Evolutionary conservation across 1,284 basidiomycete genomes (phyloP), one percentile per base, ranked within the genome.

Genomic region (Rhodotorula sp.): DNA sequence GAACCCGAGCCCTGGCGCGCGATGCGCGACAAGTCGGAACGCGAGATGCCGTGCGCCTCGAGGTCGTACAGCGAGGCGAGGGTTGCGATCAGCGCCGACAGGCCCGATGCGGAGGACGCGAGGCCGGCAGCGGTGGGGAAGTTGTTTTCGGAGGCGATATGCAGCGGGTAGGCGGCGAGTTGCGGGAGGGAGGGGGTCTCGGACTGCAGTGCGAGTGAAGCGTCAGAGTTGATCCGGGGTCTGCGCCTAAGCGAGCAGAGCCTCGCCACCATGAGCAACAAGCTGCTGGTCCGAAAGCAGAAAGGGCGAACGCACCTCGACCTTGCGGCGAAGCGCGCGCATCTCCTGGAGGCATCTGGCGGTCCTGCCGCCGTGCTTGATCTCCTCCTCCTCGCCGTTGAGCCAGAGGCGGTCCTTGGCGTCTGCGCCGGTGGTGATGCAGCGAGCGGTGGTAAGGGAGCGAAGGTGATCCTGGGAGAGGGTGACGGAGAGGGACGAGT

Each of bases 121-220:
- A 99, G 89, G 21, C 96, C 97, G 0, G 96, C 97, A 15, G 97
- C 97, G 10, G 96, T 99, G 36, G 96, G 96, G 86, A 99, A 99
- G 85, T 99, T 99, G 87, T 99, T 99, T 84, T 89, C 90, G 19
- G 95, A 98, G 71, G 88, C 88, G 76, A 99, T 94, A 83, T 92
- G 92, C 4, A 97, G 87, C 41, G 86, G 84, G 82, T 85, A 90
- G 27, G 85, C 80, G 0, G 94, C 90, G 64, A 96, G 83, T 90
- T 94, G 64, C 50, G 71, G 67, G 37, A 71, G 61, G 50, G 67
- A 85, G 0, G 86, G 78, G 78, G 89, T 83, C 77, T 87, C 86
- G 44, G 61, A 62, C 74, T 76, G 66, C 15, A 10, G 1, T n/a
- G 46, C 9, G 22, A 39, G 27, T 0, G 27, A 21, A 27, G 32